These are phyloP conservation scores for Pyrenophora teres DNA, from an alignment of 2,329 filamentous ascomycete species.

Conservation along the genomic window DNA sequence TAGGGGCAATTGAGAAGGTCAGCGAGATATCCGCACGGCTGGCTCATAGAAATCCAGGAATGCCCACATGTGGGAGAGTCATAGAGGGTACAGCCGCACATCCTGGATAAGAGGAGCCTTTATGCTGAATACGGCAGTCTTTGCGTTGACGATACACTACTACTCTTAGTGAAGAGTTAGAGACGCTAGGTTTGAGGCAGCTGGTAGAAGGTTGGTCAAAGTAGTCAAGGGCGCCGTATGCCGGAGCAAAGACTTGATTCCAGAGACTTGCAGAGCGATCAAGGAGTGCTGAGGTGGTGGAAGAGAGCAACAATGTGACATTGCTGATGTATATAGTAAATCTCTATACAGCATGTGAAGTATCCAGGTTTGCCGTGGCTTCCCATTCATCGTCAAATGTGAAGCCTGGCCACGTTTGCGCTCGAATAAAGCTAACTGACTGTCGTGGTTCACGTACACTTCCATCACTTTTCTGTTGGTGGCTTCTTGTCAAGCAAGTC, in stretches of 20 bases:
- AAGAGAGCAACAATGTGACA: conserved; percentile 11
- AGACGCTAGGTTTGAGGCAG: neutral
- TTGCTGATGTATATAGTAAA: conserved; percentile 30
- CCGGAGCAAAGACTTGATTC: neutral
- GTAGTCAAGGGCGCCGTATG: neutral
- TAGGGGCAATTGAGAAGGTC: conserved; percentile 51
- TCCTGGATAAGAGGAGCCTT: conserved; percentile 25
- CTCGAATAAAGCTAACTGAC: conserved; percentile 4
- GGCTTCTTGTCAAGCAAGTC: conserved; percentile 41
- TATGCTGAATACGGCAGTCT: neutral
- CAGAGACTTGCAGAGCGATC: neutral
- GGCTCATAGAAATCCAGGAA: conserved; percentile 54
- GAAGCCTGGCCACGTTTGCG: conserved; percentile 22
- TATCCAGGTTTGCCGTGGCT: conserved; percentile 9
- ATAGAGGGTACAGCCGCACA: conserved; percentile 56
- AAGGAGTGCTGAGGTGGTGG: conserved; percentile 1
- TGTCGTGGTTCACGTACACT: conserved; percentile 11
- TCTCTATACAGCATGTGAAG: conserved; percentile 14
- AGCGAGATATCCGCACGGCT: conserved; percentile 49
- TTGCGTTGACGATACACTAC: neutral
- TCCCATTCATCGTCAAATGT: conserved; percentile 7
- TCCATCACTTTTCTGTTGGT: conserved; percentile 33
- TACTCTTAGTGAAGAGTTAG: neutral
- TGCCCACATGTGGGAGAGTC: conserved; percentile 54
- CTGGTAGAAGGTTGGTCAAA: neutral